These are phyloP conservation scores for Chaetomium sp. DNA, from an alignment of 2,329 filamentous ascomycete genomes.

Conservation along the genomic window DNA sequence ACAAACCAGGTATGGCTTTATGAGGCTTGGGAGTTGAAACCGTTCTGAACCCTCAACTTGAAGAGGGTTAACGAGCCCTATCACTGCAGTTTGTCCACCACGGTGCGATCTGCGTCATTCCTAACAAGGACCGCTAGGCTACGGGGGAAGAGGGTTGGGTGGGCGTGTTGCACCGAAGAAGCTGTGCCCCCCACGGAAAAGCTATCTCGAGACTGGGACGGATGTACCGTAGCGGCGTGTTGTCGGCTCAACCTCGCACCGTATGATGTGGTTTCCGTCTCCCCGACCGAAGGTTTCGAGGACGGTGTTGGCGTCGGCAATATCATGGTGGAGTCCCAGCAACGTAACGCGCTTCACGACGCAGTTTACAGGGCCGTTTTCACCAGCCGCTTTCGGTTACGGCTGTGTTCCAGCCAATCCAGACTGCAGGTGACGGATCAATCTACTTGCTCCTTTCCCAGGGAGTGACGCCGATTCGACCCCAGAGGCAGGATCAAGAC, in stretches of 20 bases:
- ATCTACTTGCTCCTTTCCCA: neutral
- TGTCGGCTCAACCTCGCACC: neutral
- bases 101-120: neutral
- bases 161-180: neutral
- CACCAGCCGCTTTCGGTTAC: constrained; percentile 2
- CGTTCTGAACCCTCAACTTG: neutral
- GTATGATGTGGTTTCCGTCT: constrained; percentile 5
- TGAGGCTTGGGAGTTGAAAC: constrained; percentile 7
- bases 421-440: neutral
- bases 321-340: neutral
- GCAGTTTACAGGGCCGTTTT: neutral
- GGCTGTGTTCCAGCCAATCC: constrained; percentile 7
- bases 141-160: neutral
- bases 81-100: neutral
- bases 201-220: neutral
- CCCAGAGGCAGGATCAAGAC: constrained; percentile 5
- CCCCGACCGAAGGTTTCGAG: neutral
- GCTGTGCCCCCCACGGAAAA: constrained; percentile 15
- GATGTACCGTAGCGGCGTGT: neutral
- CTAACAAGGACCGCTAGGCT: neutral
- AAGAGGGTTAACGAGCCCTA: neutral
- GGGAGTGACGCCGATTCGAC: constrained; percentile 11
- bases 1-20: neutral
- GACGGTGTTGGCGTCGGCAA: neutral
- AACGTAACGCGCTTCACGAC: neutral